phyloP scores from a whole-genome alignment of 306 rosid species.

The Cicer judaicum region DNA sequence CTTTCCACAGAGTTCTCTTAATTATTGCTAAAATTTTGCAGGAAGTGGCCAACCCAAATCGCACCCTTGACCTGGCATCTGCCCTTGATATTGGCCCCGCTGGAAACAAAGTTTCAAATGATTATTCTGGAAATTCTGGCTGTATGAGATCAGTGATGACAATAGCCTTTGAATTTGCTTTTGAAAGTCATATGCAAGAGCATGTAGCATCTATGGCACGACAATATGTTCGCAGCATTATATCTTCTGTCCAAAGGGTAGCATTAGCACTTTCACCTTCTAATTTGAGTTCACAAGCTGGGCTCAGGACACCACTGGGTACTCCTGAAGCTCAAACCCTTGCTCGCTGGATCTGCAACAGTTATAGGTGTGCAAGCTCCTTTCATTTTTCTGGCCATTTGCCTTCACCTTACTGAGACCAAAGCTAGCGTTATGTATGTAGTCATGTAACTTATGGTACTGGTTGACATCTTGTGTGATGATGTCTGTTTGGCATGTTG shows the following conservation, averaged over 20 bases:
- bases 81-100: slow-evolving; percentile 91
- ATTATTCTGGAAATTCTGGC: slow-evolving; percentile 66
- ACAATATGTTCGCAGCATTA: slow-evolving; percentile 92
- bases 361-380: slow-evolving; percentile 71
- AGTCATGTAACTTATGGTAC: neutral
- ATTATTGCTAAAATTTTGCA: slow-evolving; percentile 46
- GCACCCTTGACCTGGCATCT: slow-evolving; percentile 97
- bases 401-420: neutral
- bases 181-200: slow-evolving; percentile 97
- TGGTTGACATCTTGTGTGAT: slow-evolving; percentile 22
- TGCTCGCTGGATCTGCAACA: slow-evolving; percentile 97
- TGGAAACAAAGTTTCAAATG: slow-evolving; percentile 73
- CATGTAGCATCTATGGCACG: slow-evolving; percentile 99
- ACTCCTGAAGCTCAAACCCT: slow-evolving; percentile 99
- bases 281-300: slow-evolving; percentile 82
- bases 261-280: slow-evolving; percentile 98
- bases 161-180: slow-evolving; percentile 97
- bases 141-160: slow-evolving; percentile 97
- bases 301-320: slow-evolving; percentile 85
- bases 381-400: neutral
- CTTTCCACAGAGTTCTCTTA: neutral
- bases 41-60: slow-evolving; percentile 97
- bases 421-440: neutral
- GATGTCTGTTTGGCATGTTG: slow-evolving; percentile 17
- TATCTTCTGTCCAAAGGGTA: slow-evolving; percentile 97